Percentiles rank a stretch among this genome's conserved stretches.
phyloP scores from a whole-genome alignment of 495 filamentous ascomycete genomes.

The Tricharina praecox region DNA sequence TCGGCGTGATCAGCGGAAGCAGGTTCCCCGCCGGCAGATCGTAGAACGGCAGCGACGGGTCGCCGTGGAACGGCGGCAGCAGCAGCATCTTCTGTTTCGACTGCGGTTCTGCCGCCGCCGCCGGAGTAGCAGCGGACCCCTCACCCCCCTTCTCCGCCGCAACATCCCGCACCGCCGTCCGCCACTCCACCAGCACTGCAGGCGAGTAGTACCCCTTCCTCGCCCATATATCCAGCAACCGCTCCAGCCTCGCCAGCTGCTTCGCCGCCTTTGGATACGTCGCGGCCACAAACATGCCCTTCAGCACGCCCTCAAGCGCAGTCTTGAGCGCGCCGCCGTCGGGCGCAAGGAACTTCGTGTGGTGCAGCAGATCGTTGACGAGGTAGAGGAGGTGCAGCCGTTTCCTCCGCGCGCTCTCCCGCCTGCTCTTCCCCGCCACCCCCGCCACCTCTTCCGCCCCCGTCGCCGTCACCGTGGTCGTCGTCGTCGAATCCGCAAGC shows the following conservation, averaged over 20 bases:
- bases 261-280: constrained; percentile 46
- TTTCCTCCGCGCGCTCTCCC: constrained; percentile 47
- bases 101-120: constrained; percentile 7
- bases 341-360: constrained; percentile 45
- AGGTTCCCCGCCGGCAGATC: constrained; percentile 74
- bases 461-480: constrained; percentile 12
- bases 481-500: constrained; percentile 28
- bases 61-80: constrained; percentile 44
- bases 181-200: constrained; percentile 43
- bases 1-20: constrained; percentile 59
- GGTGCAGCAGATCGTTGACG: constrained; percentile 67
- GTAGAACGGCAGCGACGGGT: constrained; percentile 57
- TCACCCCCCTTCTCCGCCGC: constrained; percentile 23
- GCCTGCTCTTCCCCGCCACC: constrained; percentile 26
- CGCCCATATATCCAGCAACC: constrained; percentile 58
- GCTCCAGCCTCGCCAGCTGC: constrained; percentile 46
- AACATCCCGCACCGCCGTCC: constrained; percentile 38
- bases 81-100: constrained; percentile 11
- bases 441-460: constrained; percentile 21
- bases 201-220: constrained; percentile 48
- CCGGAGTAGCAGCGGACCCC: constrained; percentile 12
- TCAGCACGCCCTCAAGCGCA: constrained; percentile 44
- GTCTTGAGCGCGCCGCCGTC: constrained; percentile 38
- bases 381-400: constrained; percentile 68
- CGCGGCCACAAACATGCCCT: constrained; percentile 43